A percentile compares a stretch with the other conserved stretches of the same genome.
Conservation (phyloP, 2,329 filamentous ascomycete genomes). For the Beauveria medogensis region DNA sequence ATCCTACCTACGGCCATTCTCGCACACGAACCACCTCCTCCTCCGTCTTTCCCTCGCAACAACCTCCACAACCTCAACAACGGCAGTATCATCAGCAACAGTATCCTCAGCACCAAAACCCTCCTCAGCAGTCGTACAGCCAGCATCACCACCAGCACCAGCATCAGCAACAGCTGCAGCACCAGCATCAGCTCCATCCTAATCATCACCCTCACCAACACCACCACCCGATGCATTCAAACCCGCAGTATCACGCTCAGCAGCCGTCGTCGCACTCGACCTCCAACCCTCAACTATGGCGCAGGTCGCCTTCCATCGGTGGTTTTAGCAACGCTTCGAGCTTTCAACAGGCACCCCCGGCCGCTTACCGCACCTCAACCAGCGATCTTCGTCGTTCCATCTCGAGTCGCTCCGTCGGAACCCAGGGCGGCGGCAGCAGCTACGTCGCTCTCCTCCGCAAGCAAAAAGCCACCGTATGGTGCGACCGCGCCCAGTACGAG, state of each 20-base stretch:
- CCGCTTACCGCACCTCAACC: constrained; percentile 47
- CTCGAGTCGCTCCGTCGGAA: constrained; percentile 64
- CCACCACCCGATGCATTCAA: constrained; percentile 7
- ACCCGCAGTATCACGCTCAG: constrained; percentile 21
- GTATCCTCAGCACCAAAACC: neutral
- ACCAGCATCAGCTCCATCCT: constrained; percentile 7
- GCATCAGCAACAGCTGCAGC: constrained; percentile 5
- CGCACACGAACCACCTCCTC: constrained; percentile 50
- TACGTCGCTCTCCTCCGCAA: constrained; percentile 95
- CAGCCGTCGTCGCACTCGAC: constrained; percentile 24
- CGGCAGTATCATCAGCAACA: neutral
- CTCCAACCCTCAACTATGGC: constrained; percentile 31
- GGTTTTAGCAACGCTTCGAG: constrained; percentile 65
- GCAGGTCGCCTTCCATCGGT: constrained; percentile 58
- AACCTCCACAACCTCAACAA: neutral
- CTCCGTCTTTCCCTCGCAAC: constrained; percentile 35
- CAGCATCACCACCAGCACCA: neutral
- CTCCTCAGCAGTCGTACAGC: neutral
- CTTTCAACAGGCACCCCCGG: constrained; percentile 50
- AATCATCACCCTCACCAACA: neutral
- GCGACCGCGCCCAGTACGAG: constrained; percentile 85
- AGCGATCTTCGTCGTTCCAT: constrained; percentile 65
- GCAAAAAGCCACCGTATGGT: constrained; percentile 98
- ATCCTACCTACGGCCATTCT: constrained; percentile 41
- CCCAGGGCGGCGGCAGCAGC: constrained; percentile 40